A percentile compares a stretch with the other conserved stretches of the same genome.
Conservation (phyloP, 208 protist genomes). For the Leishmania guyanensis region DNA sequence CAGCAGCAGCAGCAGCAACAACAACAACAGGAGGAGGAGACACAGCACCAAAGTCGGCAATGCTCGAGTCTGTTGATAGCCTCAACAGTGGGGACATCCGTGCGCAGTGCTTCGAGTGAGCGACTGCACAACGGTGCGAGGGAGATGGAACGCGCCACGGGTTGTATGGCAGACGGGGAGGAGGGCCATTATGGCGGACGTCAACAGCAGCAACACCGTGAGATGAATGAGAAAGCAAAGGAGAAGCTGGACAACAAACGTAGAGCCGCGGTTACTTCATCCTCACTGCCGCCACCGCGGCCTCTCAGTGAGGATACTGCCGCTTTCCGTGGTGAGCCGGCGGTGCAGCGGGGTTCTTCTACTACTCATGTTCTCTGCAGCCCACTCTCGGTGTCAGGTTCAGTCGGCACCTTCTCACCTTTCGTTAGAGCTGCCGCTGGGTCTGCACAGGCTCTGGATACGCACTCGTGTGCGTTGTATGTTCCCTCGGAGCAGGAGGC, state of each 20-base stretch:
- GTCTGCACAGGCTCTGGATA: neutral
- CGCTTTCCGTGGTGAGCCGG: neutral
- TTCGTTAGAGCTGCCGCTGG: neutral
- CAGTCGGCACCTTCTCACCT: neutral
- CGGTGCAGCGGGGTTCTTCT: neutral
- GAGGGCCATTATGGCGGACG: neutral
- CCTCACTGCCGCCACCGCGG: neutral
- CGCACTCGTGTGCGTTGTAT: neutral
- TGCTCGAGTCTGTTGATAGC: neutral
- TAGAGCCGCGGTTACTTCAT: neutral
- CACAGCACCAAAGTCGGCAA: slow-evolving; percentile 9
- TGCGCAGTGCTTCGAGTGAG: neutral
- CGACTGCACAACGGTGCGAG: neutral
- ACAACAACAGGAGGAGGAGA: slow-evolving; percentile 3
- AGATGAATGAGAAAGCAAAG: slow-evolving; percentile 1
- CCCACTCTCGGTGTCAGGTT: neutral
- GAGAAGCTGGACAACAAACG: slow-evolving; percentile 31
- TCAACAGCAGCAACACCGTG: slow-evolving; percentile 11
- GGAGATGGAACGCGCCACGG: neutral
- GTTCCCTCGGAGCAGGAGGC: slow-evolving; percentile 18
- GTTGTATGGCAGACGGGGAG: neutral
- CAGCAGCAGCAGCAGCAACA: slow-evolving; percentile 8
- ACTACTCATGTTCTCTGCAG: neutral
- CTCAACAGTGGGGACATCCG: neutral
- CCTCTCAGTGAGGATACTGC: neutral